A percentile compares a stretch with the other conserved stretches of the same genome.
Conservation (phyloP, 192 early-diverging fungal genomes). For the Cetraspora pellucida region DNA sequence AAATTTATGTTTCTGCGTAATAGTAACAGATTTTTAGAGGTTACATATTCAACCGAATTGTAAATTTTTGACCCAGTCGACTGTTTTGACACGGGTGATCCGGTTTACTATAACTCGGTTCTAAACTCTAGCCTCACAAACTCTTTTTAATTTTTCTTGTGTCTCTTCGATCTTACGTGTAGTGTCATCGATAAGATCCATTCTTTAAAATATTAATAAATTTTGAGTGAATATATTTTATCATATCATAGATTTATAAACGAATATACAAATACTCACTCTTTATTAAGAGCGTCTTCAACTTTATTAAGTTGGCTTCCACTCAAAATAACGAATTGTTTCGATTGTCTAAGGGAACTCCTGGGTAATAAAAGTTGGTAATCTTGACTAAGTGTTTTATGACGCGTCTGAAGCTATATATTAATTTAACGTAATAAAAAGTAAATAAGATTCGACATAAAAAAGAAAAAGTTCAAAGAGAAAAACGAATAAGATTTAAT, state of each 20-base stretch:
- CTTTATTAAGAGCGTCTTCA: neutral
- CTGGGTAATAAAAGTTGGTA: conserved; percentile 2
- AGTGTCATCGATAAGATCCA: conserved; percentile 9
- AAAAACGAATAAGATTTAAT: neutral
- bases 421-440: neutral
- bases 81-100: too few relatives aligned
- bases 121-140: neutral
- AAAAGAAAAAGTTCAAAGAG: neutral
- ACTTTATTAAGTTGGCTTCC: conserved; percentile 26
- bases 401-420: neutral
- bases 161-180: neutral
- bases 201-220: neutral
- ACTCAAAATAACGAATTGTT: neutral
- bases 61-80: too few relatives aligned
- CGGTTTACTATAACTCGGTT: too few relatives aligned
- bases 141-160: conserved; percentile 2
- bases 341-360: too few relatives aligned
- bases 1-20: too few relatives aligned
- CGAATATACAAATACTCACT: neutral
- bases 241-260: neutral
- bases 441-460: neutral
- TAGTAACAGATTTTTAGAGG: too few relatives aligned
- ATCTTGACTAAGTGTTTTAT: conserved; percentile 4
- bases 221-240: neutral
- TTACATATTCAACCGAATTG: too few relatives aligned